Conservation (phyloP, 805 yeast species). For the Teunomyces aglyptinius region DNA sequence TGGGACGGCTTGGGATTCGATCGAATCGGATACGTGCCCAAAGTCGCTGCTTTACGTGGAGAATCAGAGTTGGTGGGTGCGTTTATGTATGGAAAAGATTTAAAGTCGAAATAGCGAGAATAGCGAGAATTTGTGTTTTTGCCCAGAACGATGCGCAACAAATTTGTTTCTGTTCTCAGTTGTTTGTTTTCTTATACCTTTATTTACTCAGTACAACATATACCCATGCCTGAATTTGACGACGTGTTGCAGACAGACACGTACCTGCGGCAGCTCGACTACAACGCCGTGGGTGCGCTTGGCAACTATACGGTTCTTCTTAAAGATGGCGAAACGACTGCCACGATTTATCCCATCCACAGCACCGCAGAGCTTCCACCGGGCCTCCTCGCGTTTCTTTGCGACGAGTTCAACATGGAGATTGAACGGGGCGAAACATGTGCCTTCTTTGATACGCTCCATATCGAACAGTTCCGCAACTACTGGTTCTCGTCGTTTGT, state of each 20-base stretch:
- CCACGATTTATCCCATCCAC: constrained; percentile 85
- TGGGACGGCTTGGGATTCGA: constrained; percentile 88
- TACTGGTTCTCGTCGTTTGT: constrained; percentile 89
- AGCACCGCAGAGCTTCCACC: constrained; percentile 68
- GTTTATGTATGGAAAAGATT: constrained; percentile 61
- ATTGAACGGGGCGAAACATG: constrained; percentile 84
- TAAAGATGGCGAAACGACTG: constrained; percentile 87
- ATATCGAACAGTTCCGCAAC: constrained; percentile 71
- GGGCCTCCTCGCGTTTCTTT: constrained; percentile 72
- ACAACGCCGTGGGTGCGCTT: constrained; percentile 34
- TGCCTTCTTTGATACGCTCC: constrained; percentile 79
- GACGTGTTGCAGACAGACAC: constrained; percentile 49
- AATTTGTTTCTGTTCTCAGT: no score
- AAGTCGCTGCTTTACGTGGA: constrained; percentile 74
- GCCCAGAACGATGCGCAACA: no score
- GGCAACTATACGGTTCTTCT: constrained; percentile 74
- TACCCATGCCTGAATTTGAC: constrained; percentile 52
- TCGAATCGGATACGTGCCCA: constrained; percentile 68
- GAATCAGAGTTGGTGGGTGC: constrained; percentile 68
- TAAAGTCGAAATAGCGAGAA: no score
- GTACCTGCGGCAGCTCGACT: constrained; percentile 43
- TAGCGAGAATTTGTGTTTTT: no score
- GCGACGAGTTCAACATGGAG: constrained; percentile 93
- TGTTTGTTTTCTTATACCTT: constrained; percentile 17
- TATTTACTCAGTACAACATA: constrained; percentile 33